Evolutionary conservation across 129 eudicot genomes (phyloP).

Genomic region (Erigeron canadensis): DNA sequence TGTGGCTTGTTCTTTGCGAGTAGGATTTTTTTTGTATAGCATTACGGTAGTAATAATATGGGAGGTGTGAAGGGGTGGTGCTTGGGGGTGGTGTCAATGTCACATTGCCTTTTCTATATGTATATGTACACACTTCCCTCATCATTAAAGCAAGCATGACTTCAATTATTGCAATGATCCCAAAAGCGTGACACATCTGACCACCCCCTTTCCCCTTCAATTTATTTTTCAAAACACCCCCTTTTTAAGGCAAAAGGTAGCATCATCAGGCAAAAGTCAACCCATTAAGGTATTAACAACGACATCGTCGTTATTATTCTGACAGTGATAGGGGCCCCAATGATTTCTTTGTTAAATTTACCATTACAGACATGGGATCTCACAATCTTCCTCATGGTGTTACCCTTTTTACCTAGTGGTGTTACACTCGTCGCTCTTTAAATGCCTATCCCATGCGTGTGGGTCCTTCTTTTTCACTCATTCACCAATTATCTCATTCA

Average conservation of each 20-base stretch:
- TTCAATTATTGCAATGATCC: slow-evolving; percentile 41
- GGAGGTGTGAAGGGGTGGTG: neutral
- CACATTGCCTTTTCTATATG: slow-evolving; percentile 25
- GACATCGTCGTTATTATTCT: no score
- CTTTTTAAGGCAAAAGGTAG: no score
- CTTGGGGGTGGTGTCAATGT: slow-evolving; percentile 35
- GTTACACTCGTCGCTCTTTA: no score
- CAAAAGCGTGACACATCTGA: slow-evolving; percentile 45
- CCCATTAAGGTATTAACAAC: no score
- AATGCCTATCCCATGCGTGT: slow-evolving; percentile 3
- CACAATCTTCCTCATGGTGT: no score
- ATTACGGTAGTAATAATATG: neutral
- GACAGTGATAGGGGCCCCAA: no score
- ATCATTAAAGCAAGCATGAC: slow-evolving; percentile 45
- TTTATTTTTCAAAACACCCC: slow-evolving; percentile 23
- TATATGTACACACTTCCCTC: slow-evolving; percentile 33
- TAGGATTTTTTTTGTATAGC: no score
- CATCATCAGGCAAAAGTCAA: no score
- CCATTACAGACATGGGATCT: no score
- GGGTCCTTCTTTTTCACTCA: slow-evolving; percentile 22
- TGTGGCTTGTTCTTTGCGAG: no score
- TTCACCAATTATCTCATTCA: slow-evolving; percentile 28
- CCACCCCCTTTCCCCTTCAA: slow-evolving; percentile 26
- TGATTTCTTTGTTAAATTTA: no score
- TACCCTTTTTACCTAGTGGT: no score